Percentiles rank a stretch among this genome's conserved stretches.
These are phyloP conservation scores for Solanum dulcamara DNA, from an alignment of 257 asterid genomes.

Conservation along the genomic window DNA sequence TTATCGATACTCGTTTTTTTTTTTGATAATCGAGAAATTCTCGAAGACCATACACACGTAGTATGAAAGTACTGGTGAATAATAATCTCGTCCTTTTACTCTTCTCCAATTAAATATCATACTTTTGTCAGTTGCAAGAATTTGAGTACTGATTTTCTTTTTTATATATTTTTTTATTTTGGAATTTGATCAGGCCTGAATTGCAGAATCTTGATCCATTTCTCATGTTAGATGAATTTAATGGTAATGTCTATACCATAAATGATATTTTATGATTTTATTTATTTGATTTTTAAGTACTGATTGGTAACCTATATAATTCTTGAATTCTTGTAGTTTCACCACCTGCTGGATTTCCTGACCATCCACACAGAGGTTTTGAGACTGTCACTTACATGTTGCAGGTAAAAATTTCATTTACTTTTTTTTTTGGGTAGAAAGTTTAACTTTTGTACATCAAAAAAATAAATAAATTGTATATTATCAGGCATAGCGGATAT, in stretches of 20 bases:
- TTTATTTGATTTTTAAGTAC: not conserved
- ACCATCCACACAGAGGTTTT: conserved; percentile 95
- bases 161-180: not conserved
- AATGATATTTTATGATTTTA: not conserved
- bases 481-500: no score
- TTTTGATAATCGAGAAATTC: not conserved
- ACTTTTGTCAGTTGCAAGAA: not conserved
- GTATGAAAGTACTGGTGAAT: not conserved
- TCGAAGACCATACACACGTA: accelerated
- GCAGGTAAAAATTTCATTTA: conserved; percentile 27
- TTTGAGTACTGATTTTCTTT: not conserved
- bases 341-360: conserved; percentile 95
- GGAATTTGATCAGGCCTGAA: conserved; percentile 48
- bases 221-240: conserved; percentile 75
- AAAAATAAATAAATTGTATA: no score
- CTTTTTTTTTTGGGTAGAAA: not conserved
- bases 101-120: not conserved
- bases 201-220: conserved; percentile 82
- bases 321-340: conserved; percentile 34
- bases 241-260: conserved; percentile 22
- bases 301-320: not conserved
- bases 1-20: not conserved
- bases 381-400: conserved; percentile 89
- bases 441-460: not conserved
- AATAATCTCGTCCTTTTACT: accelerated